Conservation (phyloP, 2,329 filamentous ascomycete species). For the Paracoccidioides lutzii region DNA sequence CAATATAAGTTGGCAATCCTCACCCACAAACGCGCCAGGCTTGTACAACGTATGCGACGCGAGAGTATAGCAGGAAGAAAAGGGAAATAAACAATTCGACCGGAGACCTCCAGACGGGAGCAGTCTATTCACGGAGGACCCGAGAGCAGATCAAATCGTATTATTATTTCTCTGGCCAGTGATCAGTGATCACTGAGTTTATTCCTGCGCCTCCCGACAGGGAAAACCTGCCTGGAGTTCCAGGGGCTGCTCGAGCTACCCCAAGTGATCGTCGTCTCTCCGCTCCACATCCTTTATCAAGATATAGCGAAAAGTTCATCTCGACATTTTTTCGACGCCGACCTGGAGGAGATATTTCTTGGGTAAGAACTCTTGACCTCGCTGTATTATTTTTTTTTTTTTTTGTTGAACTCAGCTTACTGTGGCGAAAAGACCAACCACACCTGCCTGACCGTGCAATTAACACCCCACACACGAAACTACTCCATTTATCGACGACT, state of each 20-base stretch:
- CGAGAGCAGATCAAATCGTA: neutral
- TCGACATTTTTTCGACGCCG: neutral
- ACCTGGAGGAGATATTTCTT: neutral
- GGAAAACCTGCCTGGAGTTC: conserved; percentile 1
- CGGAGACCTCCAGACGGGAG: neutral
- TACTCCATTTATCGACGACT: neutral
- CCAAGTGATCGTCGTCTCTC: conserved; percentile 3
- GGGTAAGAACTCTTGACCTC: neutral
- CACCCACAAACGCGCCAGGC: neutral
- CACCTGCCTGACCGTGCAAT: neutral
- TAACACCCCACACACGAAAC: neutral
- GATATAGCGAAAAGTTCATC: neutral
- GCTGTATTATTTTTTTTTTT: neutral
- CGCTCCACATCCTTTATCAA: conserved; percentile 16
- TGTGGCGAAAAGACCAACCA: neutral
- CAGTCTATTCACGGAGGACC: neutral
- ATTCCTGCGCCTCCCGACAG: conserved; percentile 3
- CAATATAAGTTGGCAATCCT: neutral
- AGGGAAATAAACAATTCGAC: neutral
- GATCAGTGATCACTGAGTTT: neutral
- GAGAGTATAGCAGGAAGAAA: neutral
- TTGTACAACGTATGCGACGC: conserved; percentile 3
- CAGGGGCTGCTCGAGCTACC: conserved; percentile 5
- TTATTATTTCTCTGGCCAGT: neutral
- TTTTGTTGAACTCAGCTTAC: neutral